Conservation (phyloP, 1,284 basidiomycete genomes). For the Moniliophthora roreri region DNA sequence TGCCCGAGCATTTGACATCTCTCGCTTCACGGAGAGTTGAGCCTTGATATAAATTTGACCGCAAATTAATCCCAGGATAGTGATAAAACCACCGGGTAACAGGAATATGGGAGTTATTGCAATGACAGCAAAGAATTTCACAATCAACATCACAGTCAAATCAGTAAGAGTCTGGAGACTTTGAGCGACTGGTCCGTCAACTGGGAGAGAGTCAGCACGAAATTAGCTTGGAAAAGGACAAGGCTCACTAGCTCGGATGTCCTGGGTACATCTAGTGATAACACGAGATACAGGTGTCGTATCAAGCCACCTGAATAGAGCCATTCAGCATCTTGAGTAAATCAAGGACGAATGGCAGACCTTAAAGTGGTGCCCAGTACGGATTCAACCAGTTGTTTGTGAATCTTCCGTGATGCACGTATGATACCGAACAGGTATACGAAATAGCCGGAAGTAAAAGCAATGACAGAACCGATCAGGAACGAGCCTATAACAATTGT, state of each 20-base stretch:
- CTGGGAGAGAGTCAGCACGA: constrained; percentile 1
- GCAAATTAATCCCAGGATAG: constrained; percentile 27
- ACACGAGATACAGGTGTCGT: constrained; percentile 47
- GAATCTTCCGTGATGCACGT: constrained; percentile 59
- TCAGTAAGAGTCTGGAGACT: constrained; percentile 17
- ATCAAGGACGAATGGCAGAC: too few species aligned
- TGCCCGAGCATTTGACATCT: constrained; percentile 58
- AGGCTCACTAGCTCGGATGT: constrained; percentile 32
- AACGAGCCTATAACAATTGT: constrained; percentile 1
- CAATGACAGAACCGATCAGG: not conserved
- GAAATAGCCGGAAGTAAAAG: constrained; percentile 5
- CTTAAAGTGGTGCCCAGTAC: too few species aligned
- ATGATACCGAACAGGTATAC: constrained; percentile 37
- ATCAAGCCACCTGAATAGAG: constrained; percentile 41
- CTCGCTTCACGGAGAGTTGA: constrained; percentile 61
- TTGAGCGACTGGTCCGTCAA: constrained; percentile 21
- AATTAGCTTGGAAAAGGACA: not conserved
- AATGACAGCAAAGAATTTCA: constrained; percentile 40
- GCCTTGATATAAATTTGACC: constrained; percentile 50
- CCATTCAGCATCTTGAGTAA: too few species aligned
- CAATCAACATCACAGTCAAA: constrained; percentile 20
- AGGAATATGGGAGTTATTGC: constrained; percentile 39
- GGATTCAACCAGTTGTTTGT: constrained; percentile 44
- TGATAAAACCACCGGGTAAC: constrained; percentile 33
- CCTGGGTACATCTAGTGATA: constrained; percentile 46